Conservation (phyloP, 495 filamentous ascomycete genomes). For the Baudoinia panamericana region DNA sequence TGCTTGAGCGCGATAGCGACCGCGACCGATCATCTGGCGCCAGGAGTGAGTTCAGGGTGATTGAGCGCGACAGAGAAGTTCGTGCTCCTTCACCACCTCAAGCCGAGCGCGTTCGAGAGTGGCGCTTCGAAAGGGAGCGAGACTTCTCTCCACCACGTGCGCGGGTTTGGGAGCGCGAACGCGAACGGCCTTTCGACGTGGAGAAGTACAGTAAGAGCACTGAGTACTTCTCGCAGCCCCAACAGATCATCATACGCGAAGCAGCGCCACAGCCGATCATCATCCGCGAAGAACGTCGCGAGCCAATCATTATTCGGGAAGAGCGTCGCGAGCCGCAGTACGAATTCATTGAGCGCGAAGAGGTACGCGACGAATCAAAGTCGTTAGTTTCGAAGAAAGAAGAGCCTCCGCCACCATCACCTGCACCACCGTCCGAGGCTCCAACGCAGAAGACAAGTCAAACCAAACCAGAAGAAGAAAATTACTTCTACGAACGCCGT, state of each 20-base stretch:
- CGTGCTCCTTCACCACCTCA: slow-evolving; percentile 19
- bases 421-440: slow-evolving; percentile 25
- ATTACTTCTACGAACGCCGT: slow-evolving; percentile 55
- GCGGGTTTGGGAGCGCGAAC: slow-evolving; percentile 8
- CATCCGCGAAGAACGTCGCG: slow-evolving; percentile 33
- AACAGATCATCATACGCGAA: slow-evolving; percentile 59
- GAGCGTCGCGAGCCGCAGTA: slow-evolving; percentile 48
- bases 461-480: slow-evolving; percentile 36
- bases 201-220: slow-evolving; percentile 53
- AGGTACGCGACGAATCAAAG: slow-evolving; percentile 34
- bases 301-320: slow-evolving; percentile 15
- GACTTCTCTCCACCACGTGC: slow-evolving; percentile 14
- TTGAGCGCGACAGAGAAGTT: slow-evolving; percentile 21
- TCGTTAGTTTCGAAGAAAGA: slow-evolving; percentile 34
- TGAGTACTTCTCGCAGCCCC: slow-evolving; percentile 47
- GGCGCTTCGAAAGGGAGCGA: slow-evolving; percentile 28
- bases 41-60: slow-evolving; percentile 23
- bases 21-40: slow-evolving; percentile 9
- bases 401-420: slow-evolving; percentile 19
- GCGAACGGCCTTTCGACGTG: slow-evolving; percentile 32
- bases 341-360: slow-evolving; percentile 55
- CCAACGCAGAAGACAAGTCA: slow-evolving; percentile 41
- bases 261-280: slow-evolving; percentile 49
- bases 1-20: slow-evolving; percentile 27
- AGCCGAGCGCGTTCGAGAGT: slow-evolving; percentile 21